Evolutionary conservation across 495 filamentous ascomycete species (phyloP).

Genomic region (Aspergillus leporis): DNA sequence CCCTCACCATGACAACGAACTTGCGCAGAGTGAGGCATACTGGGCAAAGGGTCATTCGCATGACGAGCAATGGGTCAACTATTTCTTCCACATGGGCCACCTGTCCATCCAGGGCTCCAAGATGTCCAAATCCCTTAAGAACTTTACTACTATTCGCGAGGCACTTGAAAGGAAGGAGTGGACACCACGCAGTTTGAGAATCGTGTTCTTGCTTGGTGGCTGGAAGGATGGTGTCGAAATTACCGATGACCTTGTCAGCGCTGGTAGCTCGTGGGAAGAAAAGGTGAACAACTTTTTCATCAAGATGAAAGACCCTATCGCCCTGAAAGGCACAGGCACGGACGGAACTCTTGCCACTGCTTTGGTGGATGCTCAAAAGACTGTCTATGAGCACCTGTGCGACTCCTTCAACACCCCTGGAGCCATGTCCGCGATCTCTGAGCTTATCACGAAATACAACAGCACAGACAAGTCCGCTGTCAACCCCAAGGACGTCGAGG

Average conservation of each 20-base stretch:
- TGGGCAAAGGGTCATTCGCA: conserved; percentile 48
- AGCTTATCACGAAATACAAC: conserved; percentile 75
- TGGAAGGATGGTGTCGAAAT: conserved; percentile 95
- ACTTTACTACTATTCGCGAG: conserved; percentile 93
- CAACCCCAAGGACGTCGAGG: conserved; percentile 54
- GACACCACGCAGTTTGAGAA: conserved; percentile 76
- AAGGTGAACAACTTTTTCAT: conserved; percentile 90
- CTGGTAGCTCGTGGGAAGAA: conserved; percentile 76
- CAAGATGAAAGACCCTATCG: conserved; percentile 55
- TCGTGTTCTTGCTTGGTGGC: conserved; percentile 82
- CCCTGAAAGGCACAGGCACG: conserved; percentile 39
- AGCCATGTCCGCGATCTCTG: conserved; percentile 72
- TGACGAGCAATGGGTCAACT: conserved; percentile 82
- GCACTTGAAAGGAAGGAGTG: conserved; percentile 74
- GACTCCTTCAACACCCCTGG: conserved; percentile 88
- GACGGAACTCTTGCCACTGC: conserved; percentile 36
- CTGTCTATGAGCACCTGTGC: conserved; percentile 65
- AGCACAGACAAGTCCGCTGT: conserved; percentile 59
- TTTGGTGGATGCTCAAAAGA: conserved; percentile 63
- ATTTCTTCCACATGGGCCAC: conserved; percentile 97
- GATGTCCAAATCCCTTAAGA: conserved; percentile 95
- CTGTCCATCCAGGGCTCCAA: conserved; percentile 86
- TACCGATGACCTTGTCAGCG: conserved; percentile 73
- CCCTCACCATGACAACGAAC: conserved; percentile 95
- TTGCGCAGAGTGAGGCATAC: conserved; percentile 93